These are phyloP conservation scores for Globisporangium polare DNA, from an alignment of 352 stramenopile species.

Conservation along the genomic window DNA sequence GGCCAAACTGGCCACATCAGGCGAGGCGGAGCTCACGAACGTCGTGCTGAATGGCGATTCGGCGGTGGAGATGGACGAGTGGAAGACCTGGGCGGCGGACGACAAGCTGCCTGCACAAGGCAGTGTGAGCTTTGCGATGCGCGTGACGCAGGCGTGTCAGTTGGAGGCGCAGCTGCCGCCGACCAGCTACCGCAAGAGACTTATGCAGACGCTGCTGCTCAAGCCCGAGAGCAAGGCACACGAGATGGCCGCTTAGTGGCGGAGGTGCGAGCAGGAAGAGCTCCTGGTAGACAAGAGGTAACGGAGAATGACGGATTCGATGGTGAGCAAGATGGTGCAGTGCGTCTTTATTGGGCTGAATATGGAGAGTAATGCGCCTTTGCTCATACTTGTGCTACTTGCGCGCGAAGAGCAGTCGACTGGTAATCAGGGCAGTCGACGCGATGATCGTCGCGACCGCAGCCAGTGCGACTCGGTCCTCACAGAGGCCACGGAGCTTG, in stretches of 20 bases:
- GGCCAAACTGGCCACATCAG: slow-evolving; percentile 40
- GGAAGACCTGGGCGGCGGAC: slow-evolving; percentile 52
- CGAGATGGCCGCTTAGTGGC: slow-evolving; percentile 19
- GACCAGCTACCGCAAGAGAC: slow-evolving; percentile 50
- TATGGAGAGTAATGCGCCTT: no score
- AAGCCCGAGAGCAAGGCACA: slow-evolving; percentile 53
- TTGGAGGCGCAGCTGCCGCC: slow-evolving; percentile 46
- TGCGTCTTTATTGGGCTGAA: no score
- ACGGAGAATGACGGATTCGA: no score
- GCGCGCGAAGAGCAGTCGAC: slow-evolving; percentile 40
- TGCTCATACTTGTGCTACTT: slow-evolving; percentile 15
- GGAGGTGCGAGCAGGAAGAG: no score
- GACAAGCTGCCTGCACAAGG: slow-evolving; percentile 47
- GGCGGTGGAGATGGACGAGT: slow-evolving; percentile 37
- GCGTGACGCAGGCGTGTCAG: slow-evolving; percentile 30
- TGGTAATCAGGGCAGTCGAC: slow-evolving; percentile 45
- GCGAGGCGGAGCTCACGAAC: slow-evolving; percentile 46
- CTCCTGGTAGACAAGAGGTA: no score
- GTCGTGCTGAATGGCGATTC: slow-evolving; percentile 42
- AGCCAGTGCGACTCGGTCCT: slow-evolving; percentile 52
- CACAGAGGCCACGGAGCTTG: slow-evolving; percentile 30
- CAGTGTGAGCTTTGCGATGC: slow-evolving; percentile 44
- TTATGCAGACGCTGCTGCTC: slow-evolving; percentile 52
- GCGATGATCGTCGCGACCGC: slow-evolving; percentile 45
- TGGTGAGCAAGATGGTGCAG: no score